Base-by-base conservation (phyloP, 2,329 filamentous ascomycete species). In the Akanthomyces muscarius region DNA sequence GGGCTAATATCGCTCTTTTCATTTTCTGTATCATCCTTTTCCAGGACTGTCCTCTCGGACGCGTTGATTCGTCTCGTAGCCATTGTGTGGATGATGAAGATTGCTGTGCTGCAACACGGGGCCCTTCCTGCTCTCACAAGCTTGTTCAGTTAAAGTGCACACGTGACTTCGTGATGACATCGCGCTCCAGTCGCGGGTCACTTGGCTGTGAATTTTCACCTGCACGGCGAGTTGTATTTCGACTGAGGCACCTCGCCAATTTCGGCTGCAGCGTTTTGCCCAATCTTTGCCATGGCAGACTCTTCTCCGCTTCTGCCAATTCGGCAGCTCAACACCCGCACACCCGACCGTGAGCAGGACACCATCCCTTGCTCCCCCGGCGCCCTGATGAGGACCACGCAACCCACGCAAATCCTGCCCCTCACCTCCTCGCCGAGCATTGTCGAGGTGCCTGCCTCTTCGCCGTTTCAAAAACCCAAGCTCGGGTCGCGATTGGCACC, bases 401-500 rank as follows among this genome's bases (percentile, higher is more conserved):
- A 82, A 65, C 74, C 80, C 0, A 83, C 80, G 1, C 80, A 84
- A 65, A 71, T 83, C 18, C 71, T 83, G 23, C 61, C 70, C 2
- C 61, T 70, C 36, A 66, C 69, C 51, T 76, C 76, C 28, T 79
- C 81, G 8, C 82, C 83, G 0, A 77, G 78, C 41, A 69, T 79
- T 21, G 72, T 97, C 62, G 93, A 97, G 74, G 93, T 97, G 3
- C 88, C 89, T 36, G 91, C 91, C n/a, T 97, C 93, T 3, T 97
- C 94, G 1, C 93, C 92, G 2, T 82, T 88, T 63, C 83, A 84
- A 64, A 63, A 69, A 33, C 62, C 71, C 30, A 68, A 68, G 55
- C 64, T 78, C 30, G 84, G 83, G 25, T 86, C 80, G 65, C 76
- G 85, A 51, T 89, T 96, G 79, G 90, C 91, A 42, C 90, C 92